These are phyloP conservation scores for Ramicandelaber brevisporus DNA, from an alignment of 192 early-diverging fungal species.

Conservation along the genomic window DNA sequence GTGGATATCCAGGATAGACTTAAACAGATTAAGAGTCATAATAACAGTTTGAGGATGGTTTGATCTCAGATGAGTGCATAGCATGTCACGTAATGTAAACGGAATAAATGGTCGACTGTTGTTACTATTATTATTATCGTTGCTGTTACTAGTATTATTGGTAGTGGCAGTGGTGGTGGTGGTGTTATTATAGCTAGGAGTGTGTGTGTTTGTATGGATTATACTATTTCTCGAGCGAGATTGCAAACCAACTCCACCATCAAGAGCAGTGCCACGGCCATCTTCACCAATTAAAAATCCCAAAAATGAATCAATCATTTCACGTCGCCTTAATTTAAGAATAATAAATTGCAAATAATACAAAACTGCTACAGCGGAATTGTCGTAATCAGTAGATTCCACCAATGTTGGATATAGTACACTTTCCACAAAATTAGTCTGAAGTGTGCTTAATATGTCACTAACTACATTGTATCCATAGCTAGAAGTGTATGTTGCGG, in stretches of 20 bases:
- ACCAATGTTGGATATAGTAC: conserved; percentile 66
- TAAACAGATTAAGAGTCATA: conserved; percentile 53
- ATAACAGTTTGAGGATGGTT: conserved; percentile 66
- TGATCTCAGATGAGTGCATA: conserved; percentile 71
- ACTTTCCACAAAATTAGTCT: conserved; percentile 54
- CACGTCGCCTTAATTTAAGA: conserved; percentile 41
- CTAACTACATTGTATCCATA: too few species aligned
- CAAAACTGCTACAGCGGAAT: conserved; percentile 66
- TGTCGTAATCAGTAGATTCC: conserved; percentile 77
- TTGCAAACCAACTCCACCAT: too few species aligned
- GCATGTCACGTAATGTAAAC: conserved; percentile 55
- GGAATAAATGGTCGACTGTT: conserved; percentile 5
- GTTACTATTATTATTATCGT: neutral
- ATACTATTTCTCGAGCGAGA: too few species aligned
- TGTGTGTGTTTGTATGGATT: too few species aligned
- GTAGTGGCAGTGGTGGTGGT: neutral
- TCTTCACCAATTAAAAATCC: conserved; percentile 55
- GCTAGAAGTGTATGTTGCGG: too few species aligned
- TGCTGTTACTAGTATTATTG: neutral
- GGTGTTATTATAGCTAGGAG: neutral
- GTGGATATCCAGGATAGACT: conserved; percentile 44
- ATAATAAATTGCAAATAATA: conserved; percentile 72
- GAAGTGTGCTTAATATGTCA: conserved; percentile 36
- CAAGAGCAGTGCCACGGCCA: conserved; percentile 17
- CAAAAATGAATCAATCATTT: conserved; percentile 41